Conservation (phyloP, 2,329 filamentous ascomycete genomes). For the Balansia obtecta region DNA sequence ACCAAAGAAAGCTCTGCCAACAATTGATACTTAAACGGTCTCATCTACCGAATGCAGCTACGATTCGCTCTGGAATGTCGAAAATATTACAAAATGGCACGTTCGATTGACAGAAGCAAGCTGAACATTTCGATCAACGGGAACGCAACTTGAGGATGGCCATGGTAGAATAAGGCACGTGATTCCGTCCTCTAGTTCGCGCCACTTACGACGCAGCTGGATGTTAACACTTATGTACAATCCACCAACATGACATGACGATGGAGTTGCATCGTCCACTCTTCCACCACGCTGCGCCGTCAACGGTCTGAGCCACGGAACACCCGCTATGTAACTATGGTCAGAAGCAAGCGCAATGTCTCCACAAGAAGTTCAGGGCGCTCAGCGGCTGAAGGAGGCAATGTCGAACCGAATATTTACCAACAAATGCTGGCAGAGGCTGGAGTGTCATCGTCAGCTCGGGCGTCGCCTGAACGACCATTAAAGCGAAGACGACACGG, state of each 20-base stretch:
- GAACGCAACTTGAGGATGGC: too few species aligned
- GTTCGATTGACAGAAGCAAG: too few species aligned
- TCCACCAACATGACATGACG: slow-evolving; percentile 4
- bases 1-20: background rate
- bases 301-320: background rate
- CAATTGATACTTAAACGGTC: background rate
- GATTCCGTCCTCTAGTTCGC: slow-evolving; percentile 9
- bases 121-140: too few species aligned
- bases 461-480: slow-evolving; percentile 24
- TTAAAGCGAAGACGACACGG: slow-evolving; percentile 24
- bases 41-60: background rate
- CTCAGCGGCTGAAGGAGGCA: slow-evolving; percentile 6
- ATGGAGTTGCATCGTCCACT: background rate
- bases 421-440: slow-evolving; percentile 36
- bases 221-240: background rate
- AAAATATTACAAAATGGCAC: too few species aligned
- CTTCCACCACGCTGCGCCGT: background rate
- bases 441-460: slow-evolving; percentile 21
- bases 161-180: slow-evolving; percentile 7
- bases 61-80: too few species aligned
- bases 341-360: slow-evolving; percentile 17
- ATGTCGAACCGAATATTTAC: slow-evolving; percentile 29
- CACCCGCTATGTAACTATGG: slow-evolving; percentile 15
- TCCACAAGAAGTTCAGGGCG: slow-evolving; percentile 13
- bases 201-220: slow-evolving; percentile 10